phyloP scores from a whole-genome alignment of 1,139 yeast species.

The Ogataea hybrid region DNA sequence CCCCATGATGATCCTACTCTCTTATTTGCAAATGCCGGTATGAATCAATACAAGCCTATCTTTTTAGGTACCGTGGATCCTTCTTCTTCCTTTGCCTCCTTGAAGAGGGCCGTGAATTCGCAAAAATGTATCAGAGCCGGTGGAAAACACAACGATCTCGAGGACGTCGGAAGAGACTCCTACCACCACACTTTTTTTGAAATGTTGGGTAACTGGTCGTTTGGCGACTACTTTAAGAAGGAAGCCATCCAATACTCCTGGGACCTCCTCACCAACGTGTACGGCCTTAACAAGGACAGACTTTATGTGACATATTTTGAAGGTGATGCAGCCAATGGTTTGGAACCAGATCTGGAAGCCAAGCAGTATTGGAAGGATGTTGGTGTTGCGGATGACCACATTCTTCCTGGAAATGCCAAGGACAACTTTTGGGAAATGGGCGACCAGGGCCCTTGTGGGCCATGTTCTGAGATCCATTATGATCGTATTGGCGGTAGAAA shows the following conservation, averaged over 20 bases:
- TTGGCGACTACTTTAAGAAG: conserved; percentile 95
- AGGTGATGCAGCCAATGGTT: conserved; percentile 81
- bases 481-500: conserved; percentile 98
- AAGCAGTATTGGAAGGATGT: conserved; percentile 79
- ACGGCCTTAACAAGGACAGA: conserved; percentile 73
- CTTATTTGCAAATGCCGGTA: conserved; percentile 95
- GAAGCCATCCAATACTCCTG: conserved; percentile 89
- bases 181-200: conserved; percentile 98
- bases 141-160: conserved; percentile 98
- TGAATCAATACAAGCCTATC: conserved; percentile 98
- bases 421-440: conserved; percentile 99
- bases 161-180: conserved; percentile 96
- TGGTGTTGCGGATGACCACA: conserved; percentile 91
- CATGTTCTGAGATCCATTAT: conserved; percentile 96
- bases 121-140: conserved; percentile 99
- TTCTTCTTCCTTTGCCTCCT: conserved; percentile 74
- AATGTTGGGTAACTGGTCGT: conserved; percentile 99
- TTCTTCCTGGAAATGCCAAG: conserved; percentile 82
- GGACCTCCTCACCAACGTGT: conserved; percentile 85
- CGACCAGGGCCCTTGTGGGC: conserved; percentile 99
- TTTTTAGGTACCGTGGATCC: conserved; percentile 98
- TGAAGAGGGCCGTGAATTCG: conserved; percentile 90
- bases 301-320: conserved; percentile 94
- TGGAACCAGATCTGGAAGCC: conserved; percentile 93
- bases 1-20: conserved; percentile 98